These are phyloP conservation scores for Pezicula neosporulosa DNA, from an alignment of 2,329 filamentous ascomycete genomes.

Conservation along the genomic window DNA sequence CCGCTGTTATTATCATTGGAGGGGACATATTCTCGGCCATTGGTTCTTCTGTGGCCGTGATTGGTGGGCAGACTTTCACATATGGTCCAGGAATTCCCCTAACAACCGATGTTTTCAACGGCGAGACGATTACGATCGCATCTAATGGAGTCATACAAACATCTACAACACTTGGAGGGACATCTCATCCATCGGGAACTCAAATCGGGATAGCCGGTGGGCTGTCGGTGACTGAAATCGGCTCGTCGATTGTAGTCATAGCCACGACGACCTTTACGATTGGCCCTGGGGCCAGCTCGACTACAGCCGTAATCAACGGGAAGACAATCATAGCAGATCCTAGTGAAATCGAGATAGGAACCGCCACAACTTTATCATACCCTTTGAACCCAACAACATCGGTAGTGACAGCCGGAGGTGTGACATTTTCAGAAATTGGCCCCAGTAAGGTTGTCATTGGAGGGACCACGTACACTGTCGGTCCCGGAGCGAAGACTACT, in stretches of 20 bases:
- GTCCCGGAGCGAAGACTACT: background rate
- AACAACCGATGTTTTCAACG: slow-evolving; percentile 15
- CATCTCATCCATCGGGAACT: slow-evolving; percentile 13
- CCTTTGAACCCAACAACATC: slow-evolving; percentile 19
- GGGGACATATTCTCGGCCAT: slow-evolving; percentile 15
- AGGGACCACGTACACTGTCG: slow-evolving; percentile 19
- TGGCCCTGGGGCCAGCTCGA: slow-evolving; percentile 38
- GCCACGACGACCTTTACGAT: slow-evolving; percentile 47
- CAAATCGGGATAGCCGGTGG: slow-evolving; percentile 23
- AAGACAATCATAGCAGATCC: slow-evolving; percentile 50
- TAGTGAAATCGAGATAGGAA: slow-evolving; percentile 35
- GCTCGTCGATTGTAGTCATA: slow-evolving; percentile 39
- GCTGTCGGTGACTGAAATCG: slow-evolving; percentile 22
- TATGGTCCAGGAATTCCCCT: slow-evolving; percentile 16
- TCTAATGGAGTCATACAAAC: slow-evolving; percentile 16
- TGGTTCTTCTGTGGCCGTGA: slow-evolving; percentile 14
- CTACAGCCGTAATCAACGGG: slow-evolving; percentile 44
- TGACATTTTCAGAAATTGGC: slow-evolving; percentile 21
- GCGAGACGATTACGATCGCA: slow-evolving; percentile 20
- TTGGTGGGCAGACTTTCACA: slow-evolving; percentile 13
- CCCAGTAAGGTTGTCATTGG: slow-evolving; percentile 17
- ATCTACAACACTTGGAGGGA: slow-evolving; percentile 16
- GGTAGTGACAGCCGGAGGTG: slow-evolving; percentile 17
- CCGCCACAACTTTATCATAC: slow-evolving; percentile 12
- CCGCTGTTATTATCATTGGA: slow-evolving; percentile 19